Evolutionary conservation across 1,284 basidiomycete genomes (phyloP).

Genomic region (Quambalaria eucalypti): DNA sequence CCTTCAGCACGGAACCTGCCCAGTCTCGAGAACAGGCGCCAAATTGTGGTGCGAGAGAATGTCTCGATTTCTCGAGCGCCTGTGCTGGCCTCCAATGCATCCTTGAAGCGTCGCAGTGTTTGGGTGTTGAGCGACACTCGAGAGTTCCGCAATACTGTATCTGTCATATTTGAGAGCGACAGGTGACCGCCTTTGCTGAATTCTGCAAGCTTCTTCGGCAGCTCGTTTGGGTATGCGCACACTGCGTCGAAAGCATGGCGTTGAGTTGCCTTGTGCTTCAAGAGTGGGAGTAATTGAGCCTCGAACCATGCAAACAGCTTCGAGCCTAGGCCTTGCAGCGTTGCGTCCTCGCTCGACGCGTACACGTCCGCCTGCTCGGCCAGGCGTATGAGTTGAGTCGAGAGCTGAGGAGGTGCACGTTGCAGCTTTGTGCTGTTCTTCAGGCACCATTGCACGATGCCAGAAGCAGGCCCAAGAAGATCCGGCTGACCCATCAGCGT

Average conservation of each 20-base stretch:
- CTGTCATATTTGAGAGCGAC: background rate
- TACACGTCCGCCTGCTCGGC: background rate
- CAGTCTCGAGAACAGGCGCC: slow-evolving; percentile 38
- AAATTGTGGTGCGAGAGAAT: slow-evolving; percentile 19
- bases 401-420: background rate
- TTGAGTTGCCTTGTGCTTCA: background rate
- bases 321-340: background rate
- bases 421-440: background rate
- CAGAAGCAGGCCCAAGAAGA: slow-evolving; percentile 61
- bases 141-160: background rate
- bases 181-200: background rate
- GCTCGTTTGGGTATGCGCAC: background rate
- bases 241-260: background rate
- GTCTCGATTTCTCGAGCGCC: background rate
- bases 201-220: background rate
- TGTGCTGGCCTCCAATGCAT: background rate
- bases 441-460: slow-evolving; percentile 53
- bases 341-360: background rate
- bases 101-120: background rate
- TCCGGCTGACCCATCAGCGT: slow-evolving; percentile 62
- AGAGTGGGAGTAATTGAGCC: background rate
- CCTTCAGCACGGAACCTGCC: slow-evolving; percentile 1
- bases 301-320: background rate
- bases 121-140: background rate
- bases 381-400: background rate